These are phyloP conservation scores for Lactuca sativa DNA, from an alignment of 129 eudicot species.

Conservation along the genomic window DNA sequence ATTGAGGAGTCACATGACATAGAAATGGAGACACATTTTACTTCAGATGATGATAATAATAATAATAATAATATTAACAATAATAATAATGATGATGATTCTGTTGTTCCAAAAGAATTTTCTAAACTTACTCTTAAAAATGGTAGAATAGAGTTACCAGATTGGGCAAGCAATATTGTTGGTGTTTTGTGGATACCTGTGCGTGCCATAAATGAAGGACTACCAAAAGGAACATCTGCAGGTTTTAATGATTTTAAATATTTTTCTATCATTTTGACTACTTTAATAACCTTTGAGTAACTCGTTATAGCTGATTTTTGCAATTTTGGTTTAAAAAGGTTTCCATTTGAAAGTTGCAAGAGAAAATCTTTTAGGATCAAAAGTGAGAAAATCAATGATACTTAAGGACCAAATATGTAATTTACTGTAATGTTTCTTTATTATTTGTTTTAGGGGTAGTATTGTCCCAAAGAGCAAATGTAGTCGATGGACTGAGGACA, in stretches of 20 bases:
- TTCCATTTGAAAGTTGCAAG: too few species aligned
- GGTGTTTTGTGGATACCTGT: conserved; percentile 84
- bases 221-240: conserved; percentile 70
- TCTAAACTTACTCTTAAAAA: conserved; percentile 55
- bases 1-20: conserved; percentile 56
- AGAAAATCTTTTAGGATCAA: too few species aligned
- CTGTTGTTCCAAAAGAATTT: conserved; percentile 43
- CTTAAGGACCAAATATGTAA: too few species aligned
- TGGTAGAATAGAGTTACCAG: conserved; percentile 71
- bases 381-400: too few species aligned
- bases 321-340: too few species aligned
- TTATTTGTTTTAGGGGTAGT: conserved; percentile 37
- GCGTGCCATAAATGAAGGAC: conserved; percentile 61
- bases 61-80: conserved; percentile 22
- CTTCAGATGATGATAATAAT: conserved; percentile 21
- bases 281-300: too few species aligned
- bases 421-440: too few species aligned
- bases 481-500: conserved; percentile 81
- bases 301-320: too few species aligned
- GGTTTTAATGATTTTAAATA: conserved; percentile 33
- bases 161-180: conserved; percentile 73
- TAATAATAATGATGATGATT: conserved; percentile 21
- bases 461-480: conserved; percentile 51
- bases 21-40: conserved; percentile 59
- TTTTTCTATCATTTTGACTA: background rate